Conservation (phyloP, 1,284 basidiomycete genomes). For the Cryptococcus maquisensis region DNA sequence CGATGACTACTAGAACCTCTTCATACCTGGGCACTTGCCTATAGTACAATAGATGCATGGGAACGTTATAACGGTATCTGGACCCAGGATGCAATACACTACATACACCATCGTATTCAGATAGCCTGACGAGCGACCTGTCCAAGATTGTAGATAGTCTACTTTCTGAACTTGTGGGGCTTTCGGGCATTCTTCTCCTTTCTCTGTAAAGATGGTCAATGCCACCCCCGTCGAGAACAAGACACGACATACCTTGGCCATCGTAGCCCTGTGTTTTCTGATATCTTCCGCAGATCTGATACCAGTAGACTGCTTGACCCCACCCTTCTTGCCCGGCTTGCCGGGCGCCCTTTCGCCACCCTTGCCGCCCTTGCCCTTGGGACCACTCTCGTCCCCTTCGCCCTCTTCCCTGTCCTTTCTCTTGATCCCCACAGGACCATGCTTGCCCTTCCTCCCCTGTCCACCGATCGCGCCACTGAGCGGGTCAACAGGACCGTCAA, state of each 20-base stretch:
- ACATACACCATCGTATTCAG: too few species aligned
- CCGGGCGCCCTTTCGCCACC: not conserved
- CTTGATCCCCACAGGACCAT: not conserved
- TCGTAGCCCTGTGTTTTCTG: not conserved
- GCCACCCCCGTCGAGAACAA: too few species aligned
- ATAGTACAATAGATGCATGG: not conserved
- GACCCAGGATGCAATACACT: too few species aligned
- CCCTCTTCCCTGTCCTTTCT: not conserved
- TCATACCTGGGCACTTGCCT: not conserved
- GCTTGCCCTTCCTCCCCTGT: not conserved
- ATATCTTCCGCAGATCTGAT: not conserved
- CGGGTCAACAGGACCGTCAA: not conserved
- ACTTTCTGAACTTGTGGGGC: not conserved
- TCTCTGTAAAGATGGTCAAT: not conserved
- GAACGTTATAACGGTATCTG: too few species aligned
- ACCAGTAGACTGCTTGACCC: not conserved
- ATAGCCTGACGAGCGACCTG: too few species aligned
- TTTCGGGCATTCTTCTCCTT: slow-evolving; percentile 12
- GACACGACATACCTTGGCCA: slow-evolving; percentile 1
- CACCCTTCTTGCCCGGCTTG: not conserved
- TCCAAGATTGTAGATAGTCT: not conserved
- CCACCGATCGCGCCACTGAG: not conserved
- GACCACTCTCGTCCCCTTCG: not conserved
- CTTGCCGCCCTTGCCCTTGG: not conserved
- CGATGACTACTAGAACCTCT: too few species aligned